A percentile compares a stretch with the other conserved stretches of the same genome.
phyloP scores from a whole-genome alignment of 352 stramenopile genomes.

The Pythium biforme region DNA sequence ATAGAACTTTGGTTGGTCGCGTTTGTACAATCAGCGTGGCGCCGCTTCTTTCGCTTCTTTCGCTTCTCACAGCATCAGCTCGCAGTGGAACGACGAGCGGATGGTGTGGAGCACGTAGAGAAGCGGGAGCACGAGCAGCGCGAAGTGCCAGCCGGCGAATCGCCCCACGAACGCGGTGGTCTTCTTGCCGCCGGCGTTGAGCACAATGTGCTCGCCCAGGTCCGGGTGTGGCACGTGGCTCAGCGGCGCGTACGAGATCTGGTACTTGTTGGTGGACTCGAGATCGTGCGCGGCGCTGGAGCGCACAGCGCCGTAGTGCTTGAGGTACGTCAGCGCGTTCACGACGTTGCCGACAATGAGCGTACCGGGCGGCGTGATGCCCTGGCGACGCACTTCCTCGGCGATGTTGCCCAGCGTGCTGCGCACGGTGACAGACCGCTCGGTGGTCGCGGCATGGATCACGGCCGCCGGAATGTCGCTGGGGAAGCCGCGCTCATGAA shows the following conservation, averaged over 20 bases:
- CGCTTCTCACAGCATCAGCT: conserved; percentile 8
- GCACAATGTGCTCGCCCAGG: conserved; percentile 60
- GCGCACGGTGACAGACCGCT: conserved; percentile 84
- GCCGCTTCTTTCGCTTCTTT: background rate
- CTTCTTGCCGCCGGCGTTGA: conserved; percentile 28
- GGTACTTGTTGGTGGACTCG: conserved; percentile 45
- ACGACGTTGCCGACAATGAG: conserved; percentile 95
- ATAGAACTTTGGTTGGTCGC: background rate
- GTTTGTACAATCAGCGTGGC: background rate
- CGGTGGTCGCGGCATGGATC: conserved; percentile 92
- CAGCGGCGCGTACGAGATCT: conserved; percentile 66
- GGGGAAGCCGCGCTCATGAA: conserved; percentile 87
- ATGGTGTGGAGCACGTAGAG: conserved; percentile 22
- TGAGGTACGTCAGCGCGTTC: conserved; percentile 63
- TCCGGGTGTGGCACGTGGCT: conserved; percentile 47
- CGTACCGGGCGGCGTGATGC: conserved; percentile 90
- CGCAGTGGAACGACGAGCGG: conserved; percentile 4
- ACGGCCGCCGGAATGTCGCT: conserved; percentile 90
- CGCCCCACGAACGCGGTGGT: background rate
- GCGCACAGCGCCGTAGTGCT: conserved; percentile 58
- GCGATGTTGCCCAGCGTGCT: conserved; percentile 90
- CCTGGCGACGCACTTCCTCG: conserved; percentile 74
- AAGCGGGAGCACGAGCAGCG: conserved; percentile 31
- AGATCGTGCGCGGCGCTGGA: conserved; percentile 23
- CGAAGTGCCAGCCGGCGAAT: conserved; percentile 12